A percentile compares a stretch with the other conserved stretches of the same genome.
These are phyloP conservation scores for Epicoccum nigrum DNA, from an alignment of 2,329 filamentous ascomycete genomes.

Conservation along the genomic window DNA sequence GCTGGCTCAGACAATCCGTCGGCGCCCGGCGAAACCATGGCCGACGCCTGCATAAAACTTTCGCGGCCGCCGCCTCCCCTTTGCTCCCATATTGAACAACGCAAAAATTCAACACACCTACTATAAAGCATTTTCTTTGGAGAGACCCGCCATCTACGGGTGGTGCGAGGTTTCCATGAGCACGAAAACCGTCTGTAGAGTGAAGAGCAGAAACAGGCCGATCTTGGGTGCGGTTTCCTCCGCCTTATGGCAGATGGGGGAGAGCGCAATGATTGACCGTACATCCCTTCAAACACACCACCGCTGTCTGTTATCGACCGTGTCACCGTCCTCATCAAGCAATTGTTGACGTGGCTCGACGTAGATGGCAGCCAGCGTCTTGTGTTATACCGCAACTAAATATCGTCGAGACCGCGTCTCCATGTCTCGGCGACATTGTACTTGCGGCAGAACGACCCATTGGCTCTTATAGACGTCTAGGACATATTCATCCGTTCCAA, in stretches of 20 bases:
- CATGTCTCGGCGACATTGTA: constrained; percentile 22
- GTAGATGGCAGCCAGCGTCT: constrained; percentile 19
- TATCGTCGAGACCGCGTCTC: constrained; percentile 20
- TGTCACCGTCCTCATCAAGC: constrained; percentile 3
- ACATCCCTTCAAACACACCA: constrained; percentile 45
- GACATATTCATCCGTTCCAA: constrained; percentile 13
- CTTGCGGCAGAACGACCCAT: constrained; percentile 17
- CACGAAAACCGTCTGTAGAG: constrained; percentile 65
- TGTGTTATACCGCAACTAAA: constrained; percentile 22
- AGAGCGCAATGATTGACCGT: constrained; percentile 66
- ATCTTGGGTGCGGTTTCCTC: constrained; percentile 65
- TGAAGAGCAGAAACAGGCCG: constrained; percentile 58
- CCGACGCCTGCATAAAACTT: constrained; percentile 34
- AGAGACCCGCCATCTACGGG: constrained; percentile 49
- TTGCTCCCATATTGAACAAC: constrained; percentile 60
- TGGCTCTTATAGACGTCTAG: constrained; percentile 21
- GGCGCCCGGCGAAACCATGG: neutral
- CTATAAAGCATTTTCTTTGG: constrained; percentile 62
- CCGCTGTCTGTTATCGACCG: constrained; percentile 15
- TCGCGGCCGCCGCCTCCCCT: constrained; percentile 35
- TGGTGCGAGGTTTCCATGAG: constrained; percentile 57
- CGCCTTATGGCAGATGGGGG: constrained; percentile 54
- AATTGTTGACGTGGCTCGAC: constrained; percentile 7
- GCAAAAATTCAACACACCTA: constrained; percentile 54
- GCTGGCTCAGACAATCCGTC: too few relatives aligned